phyloP scores from a whole-genome alignment of 257 asterid species.

The Rhazya stricta region DNA sequence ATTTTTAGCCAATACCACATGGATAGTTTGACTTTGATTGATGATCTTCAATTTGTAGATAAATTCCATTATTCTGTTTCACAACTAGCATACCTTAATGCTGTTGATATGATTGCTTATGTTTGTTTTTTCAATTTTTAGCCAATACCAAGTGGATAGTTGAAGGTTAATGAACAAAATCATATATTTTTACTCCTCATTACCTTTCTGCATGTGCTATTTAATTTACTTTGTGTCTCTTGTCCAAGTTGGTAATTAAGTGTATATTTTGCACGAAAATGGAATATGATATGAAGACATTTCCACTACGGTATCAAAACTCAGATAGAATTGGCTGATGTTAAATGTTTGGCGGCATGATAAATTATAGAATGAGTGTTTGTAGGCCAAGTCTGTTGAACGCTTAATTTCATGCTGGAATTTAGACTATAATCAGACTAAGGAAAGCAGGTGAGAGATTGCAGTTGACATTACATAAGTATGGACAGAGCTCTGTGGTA shows the following conservation, averaged over 20 bases:
- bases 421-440: neutral
- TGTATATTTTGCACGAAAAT: neutral
- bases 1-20: too few relatives aligned
- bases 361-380: neutral
- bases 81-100: neutral
- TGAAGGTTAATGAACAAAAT: neutral
- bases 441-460: neutral
- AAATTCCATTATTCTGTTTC: neutral
- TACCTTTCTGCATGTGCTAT: neutral
- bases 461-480: neutral
- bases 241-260: neutral
- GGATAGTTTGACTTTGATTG: neutral
- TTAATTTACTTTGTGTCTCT: too few relatives aligned
- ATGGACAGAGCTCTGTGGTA: neutral
- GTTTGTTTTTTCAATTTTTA: neutral
- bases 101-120: neutral
- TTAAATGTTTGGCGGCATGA: neutral
- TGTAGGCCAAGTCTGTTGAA: neutral
- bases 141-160: neutral
- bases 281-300: neutral
- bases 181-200: neutral
- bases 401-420: neutral
- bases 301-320: neutral
- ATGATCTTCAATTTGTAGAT: neutral
- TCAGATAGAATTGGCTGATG: neutral